These are phyloP conservation scores for Endocarpon pusillum DNA, from an alignment of 495 filamentous ascomycete genomes.

Conservation along the genomic window DNA sequence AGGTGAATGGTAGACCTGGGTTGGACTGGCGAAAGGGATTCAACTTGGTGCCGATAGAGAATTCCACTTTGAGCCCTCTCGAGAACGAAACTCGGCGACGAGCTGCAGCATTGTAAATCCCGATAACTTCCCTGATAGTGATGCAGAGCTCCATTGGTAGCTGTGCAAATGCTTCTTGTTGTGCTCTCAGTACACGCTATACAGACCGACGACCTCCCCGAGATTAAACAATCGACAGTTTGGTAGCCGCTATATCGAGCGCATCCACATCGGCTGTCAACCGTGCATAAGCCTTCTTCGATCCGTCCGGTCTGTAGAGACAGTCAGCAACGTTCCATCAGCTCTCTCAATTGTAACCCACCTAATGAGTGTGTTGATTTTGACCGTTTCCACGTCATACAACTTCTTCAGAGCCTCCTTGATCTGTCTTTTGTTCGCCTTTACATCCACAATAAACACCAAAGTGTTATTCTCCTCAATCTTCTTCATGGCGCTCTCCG, in stretches of 20 bases:
- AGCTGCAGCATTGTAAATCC: no score
- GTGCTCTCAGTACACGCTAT: no score
- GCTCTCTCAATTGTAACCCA: constrained; percentile 21
- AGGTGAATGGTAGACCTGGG: no score
- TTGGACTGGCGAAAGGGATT: no score
- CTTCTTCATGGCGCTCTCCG: constrained; percentile 99
- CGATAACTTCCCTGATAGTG: no score
- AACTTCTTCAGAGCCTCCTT: constrained; percentile 97
- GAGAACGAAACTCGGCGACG: no score
- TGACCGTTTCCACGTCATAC: constrained; percentile 93
- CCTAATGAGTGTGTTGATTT: constrained; percentile 98
- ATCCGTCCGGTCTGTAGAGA: constrained; percentile 62
- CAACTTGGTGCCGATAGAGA: no score
- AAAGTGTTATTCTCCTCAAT: constrained; percentile 99
- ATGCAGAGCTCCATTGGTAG: no score
- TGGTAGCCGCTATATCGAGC: constrained; percentile 97
- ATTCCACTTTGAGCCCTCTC: no score
- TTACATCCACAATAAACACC: constrained; percentile 95
- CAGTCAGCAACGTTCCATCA: constrained; percentile 12
- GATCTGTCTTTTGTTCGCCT: constrained; percentile 99
- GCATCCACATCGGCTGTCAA: constrained; percentile 93
- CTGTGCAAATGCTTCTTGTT: no score
- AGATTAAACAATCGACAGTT: constrained; percentile 86
- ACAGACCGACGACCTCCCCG: no score
- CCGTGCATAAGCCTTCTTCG: constrained; percentile 96